A percentile compares a stretch with the other conserved stretches of the same genome.
phyloP scores from a whole-genome alignment of 345 rosid genomes.

The Brassica nigra region DNA sequence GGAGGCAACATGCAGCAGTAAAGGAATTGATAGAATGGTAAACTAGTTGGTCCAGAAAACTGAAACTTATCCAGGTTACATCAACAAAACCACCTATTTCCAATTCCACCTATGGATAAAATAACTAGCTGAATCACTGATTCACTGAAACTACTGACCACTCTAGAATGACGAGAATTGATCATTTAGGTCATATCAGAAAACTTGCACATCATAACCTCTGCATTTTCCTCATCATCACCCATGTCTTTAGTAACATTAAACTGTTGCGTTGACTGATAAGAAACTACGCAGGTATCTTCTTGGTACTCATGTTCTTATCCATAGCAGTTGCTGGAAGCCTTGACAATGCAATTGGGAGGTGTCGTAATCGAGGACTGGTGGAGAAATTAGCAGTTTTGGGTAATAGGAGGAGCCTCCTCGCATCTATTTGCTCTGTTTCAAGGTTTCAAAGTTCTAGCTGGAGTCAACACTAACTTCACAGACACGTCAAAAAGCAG shows the following conservation, averaged over 20 bases:
- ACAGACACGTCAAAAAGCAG: conserved; percentile 89
- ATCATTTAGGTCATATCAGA: neutral
- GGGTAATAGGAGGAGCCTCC: too few relatives aligned
- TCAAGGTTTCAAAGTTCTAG: conserved; percentile 90
- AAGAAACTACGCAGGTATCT: too few relatives aligned
- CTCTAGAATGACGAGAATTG: neutral
- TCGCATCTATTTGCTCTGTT: too few relatives aligned
- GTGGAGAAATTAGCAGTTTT: too few relatives aligned
- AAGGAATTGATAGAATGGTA: neutral
- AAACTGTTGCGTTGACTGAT: too few relatives aligned
- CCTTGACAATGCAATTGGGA: too few relatives aligned
- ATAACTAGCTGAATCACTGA: neutral
- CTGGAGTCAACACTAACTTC: conserved; percentile 84
- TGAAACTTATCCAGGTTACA: conserved; percentile 4
- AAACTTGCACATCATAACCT: conserved; percentile 60
- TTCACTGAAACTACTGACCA: neutral
- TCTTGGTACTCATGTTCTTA: too few relatives aligned
- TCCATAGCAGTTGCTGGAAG: too few relatives aligned
- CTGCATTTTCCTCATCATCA: too few relatives aligned
- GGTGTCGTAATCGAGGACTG: too few relatives aligned
- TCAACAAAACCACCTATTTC: conserved; percentile 5
- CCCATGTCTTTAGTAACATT: too few relatives aligned
- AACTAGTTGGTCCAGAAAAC: conserved; percentile 8
- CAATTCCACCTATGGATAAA: neutral
- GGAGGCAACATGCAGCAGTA: conserved; percentile 4